Percentiles rank a stretch among this genome's conserved stretches.
Conservation (phyloP, 176 grass and related monocot genomes). For the Raddia distichophylla region DNA sequence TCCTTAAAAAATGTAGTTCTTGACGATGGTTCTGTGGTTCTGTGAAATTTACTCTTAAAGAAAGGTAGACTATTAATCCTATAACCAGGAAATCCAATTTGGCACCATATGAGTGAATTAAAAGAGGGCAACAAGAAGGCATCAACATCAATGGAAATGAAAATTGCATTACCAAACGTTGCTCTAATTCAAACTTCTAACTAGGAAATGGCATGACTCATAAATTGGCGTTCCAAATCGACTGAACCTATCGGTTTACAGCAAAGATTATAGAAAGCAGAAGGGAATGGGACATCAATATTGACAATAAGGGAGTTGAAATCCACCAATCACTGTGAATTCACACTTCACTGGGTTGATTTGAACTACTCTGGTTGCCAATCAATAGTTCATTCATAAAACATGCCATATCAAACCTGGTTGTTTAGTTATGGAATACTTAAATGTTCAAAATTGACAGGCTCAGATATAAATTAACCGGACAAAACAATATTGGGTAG, state of each 20-base stretch:
- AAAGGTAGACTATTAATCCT: background rate
- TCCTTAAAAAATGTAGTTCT: too few relatives aligned
- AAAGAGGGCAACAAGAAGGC: background rate
- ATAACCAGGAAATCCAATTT: background rate
- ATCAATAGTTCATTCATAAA: constrained; percentile 24
- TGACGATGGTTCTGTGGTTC: too few relatives aligned
- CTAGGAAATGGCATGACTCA: background rate
- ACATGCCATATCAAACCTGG: background rate
- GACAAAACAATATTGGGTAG: background rate
- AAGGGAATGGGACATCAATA: constrained; percentile 3
- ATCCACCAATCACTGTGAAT: background rate
- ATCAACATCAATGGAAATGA: background rate
- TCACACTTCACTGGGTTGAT: background rate
- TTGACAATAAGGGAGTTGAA: background rate
- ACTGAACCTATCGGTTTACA: background rate
- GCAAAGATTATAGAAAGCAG: background rate
- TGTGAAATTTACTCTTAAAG: too few relatives aligned
- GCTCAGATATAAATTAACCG: background rate
- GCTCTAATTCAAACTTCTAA: background rate
- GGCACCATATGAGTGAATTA: background rate
- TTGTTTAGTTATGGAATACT: background rate
- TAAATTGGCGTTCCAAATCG: constrained; percentile 9
- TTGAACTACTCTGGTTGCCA: constrained; percentile 15
- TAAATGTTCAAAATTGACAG: background rate
- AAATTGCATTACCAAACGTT: background rate